phyloP scores from a whole-genome alignment of 176 grass and related monocot species.

The Otatea glauca region DNA sequence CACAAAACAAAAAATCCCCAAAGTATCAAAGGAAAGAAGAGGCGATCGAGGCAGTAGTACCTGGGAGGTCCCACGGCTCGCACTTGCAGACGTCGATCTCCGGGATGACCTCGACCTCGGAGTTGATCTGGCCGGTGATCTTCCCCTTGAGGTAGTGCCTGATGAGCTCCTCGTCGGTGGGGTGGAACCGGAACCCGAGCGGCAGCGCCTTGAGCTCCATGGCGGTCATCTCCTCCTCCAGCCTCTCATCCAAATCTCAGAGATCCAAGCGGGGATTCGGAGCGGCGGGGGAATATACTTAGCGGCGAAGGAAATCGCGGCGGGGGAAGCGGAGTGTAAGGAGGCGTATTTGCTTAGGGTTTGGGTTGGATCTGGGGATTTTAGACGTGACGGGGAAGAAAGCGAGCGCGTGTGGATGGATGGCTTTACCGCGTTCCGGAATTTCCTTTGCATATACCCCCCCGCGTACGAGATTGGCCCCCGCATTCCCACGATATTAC shows the following conservation, averaged over 20 bases:
- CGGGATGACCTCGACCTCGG: slow-evolving; percentile 77
- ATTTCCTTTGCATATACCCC: slow-evolving; percentile 43
- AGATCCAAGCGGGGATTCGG: background rate
- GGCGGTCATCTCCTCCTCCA: slow-evolving; percentile 52
- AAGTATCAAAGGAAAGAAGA: background rate
- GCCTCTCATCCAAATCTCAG: background rate
- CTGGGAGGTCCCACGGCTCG: slow-evolving; percentile 97
- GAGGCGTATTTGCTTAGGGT: slow-evolving; percentile 28
- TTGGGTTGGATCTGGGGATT: slow-evolving; percentile 44
- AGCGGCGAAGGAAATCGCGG: slow-evolving; percentile 41
- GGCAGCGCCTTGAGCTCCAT: slow-evolving; percentile 75
- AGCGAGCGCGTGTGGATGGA: slow-evolving; percentile 29
- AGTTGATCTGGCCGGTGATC: slow-evolving; percentile 74
- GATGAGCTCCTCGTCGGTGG: slow-evolving; percentile 95
- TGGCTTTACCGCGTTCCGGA: slow-evolving; percentile 46
- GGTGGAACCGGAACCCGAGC: slow-evolving; percentile 91
- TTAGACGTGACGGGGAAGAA: slow-evolving; percentile 51
- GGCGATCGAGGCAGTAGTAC: slow-evolving; percentile 28
- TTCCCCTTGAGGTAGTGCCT: slow-evolving; percentile 95
- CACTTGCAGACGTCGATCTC: slow-evolving; percentile 99
- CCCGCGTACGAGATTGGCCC: slow-evolving; percentile 17
- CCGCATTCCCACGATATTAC: background rate
- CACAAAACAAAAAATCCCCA: background rate
- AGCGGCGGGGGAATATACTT: slow-evolving; percentile 43
- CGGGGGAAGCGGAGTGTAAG: background rate